These are phyloP conservation scores for Pichia nanzhaoensis DNA, from an alignment of 805 yeast genomes.

Conservation along the genomic window DNA sequence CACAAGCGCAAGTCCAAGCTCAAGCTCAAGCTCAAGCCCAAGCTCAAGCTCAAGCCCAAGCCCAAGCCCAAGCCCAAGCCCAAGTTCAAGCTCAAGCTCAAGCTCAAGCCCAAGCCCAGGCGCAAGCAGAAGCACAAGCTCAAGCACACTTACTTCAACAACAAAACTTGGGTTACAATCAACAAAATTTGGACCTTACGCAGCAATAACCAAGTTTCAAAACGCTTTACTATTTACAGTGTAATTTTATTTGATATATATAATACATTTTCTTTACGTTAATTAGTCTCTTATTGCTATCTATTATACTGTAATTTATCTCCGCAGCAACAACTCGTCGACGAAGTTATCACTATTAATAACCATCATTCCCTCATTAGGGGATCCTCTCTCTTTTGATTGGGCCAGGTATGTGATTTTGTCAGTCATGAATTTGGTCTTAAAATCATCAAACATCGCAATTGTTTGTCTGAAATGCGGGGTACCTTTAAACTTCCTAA, in stretches of 20 bases:
- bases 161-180: background rate
- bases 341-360: background rate
- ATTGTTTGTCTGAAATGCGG: conserved; percentile 22
- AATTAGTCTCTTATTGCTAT: conserved; percentile 8
- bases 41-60: conserved; percentile 3
- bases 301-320: too few relatives aligned
- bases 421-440: conserved; percentile 29
- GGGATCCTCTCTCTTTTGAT: background rate
- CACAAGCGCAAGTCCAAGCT: conserved; percentile 1
- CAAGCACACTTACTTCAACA: conserved; percentile 4
- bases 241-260: background rate
- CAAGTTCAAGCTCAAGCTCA: conserved; percentile 7
- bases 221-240: background rate
- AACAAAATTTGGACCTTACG: background rate
- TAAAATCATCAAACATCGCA: conserved; percentile 26
- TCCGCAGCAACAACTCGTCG: background rate
- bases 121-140: background rate
- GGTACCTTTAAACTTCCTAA: conserved; percentile 21
- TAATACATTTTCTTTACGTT: background rate
- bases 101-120: conserved; percentile 9
- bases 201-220: too few relatives aligned
- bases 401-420: conserved; percentile 16
- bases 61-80: conserved; percentile 5
- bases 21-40: conserved; percentile 4
- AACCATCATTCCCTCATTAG: background rate